Base-by-base conservation (phyloP, 768 basidiomycete genomes). In the Tulasnella sp. region DNA sequence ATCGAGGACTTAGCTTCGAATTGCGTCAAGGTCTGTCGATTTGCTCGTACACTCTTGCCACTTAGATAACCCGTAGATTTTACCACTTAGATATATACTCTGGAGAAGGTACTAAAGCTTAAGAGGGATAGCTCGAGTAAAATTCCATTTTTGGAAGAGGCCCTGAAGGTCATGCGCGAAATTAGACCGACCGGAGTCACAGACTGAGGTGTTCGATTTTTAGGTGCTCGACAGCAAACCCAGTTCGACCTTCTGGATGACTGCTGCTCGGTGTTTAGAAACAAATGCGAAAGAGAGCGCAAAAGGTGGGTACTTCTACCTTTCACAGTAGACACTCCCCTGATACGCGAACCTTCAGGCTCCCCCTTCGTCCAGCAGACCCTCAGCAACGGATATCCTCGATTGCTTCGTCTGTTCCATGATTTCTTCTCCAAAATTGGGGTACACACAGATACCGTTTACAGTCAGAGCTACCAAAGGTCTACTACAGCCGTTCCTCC, bases 341-440 rank as follows among this genome's bases (percentile, higher is more conserved):
- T n/a, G 22, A 34, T 40, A 9, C 52, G n/a, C n/a, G n/a, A n/a
- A 12, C 6, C 26, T 19, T n/a, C 74, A 97, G 94, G 85, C 19
- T 98, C 96, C 0, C 86, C 87, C 0, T 98, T 98, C 79, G 80
- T 98, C 12, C 95, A 98, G 76, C 94, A 95, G 76, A 92, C 92
- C 4, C 81, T 99, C 44, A 89, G 89, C 75, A 83, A 87, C 1
- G 91, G 92, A 19, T 98, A 98, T 80, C 94, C 95, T 3, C 86
- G 87, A 65, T 83, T 99, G 2, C 79, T 99, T 9, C 86, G 97
- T 11, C 84, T 98, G 1, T 95, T 99, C 81, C 97, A 99, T 71
- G 94, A 95, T 44, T 97, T 99, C 81, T 99, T 99, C 78, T 88
- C 90, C 36, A 95, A 95, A 79, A 94, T 98, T 68, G 89, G 94